Conservation (phyloP, 192 early-diverging fungal species). For the Diversispora epigaea region DNA sequence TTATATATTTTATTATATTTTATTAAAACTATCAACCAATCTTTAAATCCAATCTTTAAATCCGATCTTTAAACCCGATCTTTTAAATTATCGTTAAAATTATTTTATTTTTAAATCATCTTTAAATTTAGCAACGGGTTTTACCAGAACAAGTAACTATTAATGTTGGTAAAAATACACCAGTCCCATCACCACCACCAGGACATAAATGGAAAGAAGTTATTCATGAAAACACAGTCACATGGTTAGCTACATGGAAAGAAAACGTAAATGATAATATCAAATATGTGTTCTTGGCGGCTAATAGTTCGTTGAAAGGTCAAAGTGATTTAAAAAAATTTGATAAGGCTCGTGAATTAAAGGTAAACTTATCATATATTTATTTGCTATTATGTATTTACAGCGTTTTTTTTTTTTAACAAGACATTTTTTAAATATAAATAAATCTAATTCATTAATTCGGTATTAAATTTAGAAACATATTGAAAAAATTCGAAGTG, state of each 20-base stretch:
- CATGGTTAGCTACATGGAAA: constrained; percentile 98
- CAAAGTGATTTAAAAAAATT: constrained; percentile 96
- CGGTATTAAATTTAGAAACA: constrained; percentile 49
- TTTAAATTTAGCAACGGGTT: constrained; percentile 64
- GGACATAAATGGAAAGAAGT: constrained; percentile 90
- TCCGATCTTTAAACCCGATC: not conserved
- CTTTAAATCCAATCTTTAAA: too few species aligned
- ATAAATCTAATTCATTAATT: too few species aligned
- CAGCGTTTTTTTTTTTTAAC: too few species aligned
- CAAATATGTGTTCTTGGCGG: constrained; percentile 96
- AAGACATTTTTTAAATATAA: too few species aligned
- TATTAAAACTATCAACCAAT: too few species aligned
- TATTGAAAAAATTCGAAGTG: constrained; percentile 71
- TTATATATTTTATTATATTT: too few species aligned
- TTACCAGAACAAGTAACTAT: constrained; percentile 90
- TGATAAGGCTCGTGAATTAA: constrained; percentile 89
- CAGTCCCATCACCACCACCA: constrained; percentile 76
- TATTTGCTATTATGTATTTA: too few species aligned
- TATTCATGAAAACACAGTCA: constrained; percentile 87
- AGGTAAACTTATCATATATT: constrained; percentile 42
- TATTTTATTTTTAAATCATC: constrained; percentile 9
- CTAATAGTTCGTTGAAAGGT: constrained; percentile 90
- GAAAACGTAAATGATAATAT: constrained; percentile 92
- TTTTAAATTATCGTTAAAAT: constrained; percentile 11
- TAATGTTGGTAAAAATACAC: constrained; percentile 78